Evolutionary conservation across 148 eudicot genomes (phyloP).

Genomic region (Camellia granthamiana): DNA sequence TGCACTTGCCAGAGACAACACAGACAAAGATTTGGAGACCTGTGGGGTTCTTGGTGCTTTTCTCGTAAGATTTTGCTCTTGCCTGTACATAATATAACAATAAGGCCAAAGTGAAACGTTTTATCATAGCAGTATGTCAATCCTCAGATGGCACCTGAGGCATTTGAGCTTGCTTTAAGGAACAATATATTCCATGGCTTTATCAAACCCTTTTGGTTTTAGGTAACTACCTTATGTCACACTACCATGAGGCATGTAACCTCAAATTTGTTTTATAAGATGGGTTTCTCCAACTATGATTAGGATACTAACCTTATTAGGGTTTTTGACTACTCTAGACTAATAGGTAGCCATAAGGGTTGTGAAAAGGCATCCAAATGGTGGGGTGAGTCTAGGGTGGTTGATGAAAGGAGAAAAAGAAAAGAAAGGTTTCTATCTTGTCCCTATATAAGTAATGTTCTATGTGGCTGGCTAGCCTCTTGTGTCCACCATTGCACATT

Average conservation of each 20-base stretch:
- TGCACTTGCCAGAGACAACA: conserved; percentile 55
- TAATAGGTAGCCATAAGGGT: too few relatives aligned
- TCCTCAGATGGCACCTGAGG: background rate
- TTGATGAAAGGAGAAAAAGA: too few relatives aligned
- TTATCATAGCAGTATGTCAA: background rate
- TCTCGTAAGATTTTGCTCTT: conserved; percentile 46
- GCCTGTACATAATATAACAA: conserved; percentile 2
- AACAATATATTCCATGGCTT: background rate
- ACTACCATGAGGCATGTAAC: background rate
- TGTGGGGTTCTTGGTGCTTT: conserved; percentile 87
- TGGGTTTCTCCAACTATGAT: background rate
- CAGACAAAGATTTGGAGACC: conserved; percentile 68
- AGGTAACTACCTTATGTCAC: background rate
- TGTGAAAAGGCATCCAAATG: too few relatives aligned
- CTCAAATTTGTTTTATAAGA: background rate
- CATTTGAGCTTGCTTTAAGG: background rate
- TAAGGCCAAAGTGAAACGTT: background rate
- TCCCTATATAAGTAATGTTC: too few relatives aligned
- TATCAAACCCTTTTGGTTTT: background rate
- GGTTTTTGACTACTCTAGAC: too few relatives aligned
- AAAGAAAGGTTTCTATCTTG: too few relatives aligned
- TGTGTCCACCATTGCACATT: too few relatives aligned
- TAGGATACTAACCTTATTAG: too few relatives aligned
- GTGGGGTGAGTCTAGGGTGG: too few relatives aligned
- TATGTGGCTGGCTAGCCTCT: too few relatives aligned